phyloP scores from a whole-genome alignment of 2,329 filamentous ascomycete genomes.

The Pseudogymnoascus sp. region DNA sequence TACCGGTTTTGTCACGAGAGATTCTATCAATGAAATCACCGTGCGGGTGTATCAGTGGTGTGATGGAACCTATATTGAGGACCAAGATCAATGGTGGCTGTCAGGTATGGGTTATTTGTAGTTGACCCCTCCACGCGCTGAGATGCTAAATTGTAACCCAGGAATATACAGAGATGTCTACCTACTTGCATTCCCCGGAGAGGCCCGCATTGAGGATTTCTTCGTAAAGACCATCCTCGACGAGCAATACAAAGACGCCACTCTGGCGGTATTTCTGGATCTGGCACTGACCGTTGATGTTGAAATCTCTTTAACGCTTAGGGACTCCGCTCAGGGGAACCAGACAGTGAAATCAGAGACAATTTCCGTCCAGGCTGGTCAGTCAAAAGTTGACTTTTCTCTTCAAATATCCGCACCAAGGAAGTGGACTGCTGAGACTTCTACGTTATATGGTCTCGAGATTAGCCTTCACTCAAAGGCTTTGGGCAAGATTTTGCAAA shows the following conservation, averaged over 20 bases:
- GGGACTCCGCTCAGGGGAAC: conserved; percentile 17
- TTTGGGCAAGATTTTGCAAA: conserved; percentile 20
- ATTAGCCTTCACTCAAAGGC: conserved; percentile 37
- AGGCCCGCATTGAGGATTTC: conserved; percentile 48
- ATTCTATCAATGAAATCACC: conserved; percentile 45
- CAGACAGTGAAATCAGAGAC: conserved; percentile 1
- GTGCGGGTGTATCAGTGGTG: conserved; percentile 66
- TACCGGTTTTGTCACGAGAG: conserved; percentile 40
- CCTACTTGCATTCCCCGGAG: conserved; percentile 47
- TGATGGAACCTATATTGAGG: conserved; percentile 62
- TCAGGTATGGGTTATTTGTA: conserved; percentile 37
- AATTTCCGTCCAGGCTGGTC: not conserved
- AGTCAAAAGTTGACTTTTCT: not conserved
- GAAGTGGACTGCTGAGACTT: conserved; percentile 64
- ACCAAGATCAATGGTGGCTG: conserved; percentile 62
- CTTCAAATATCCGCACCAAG: conserved; percentile 40
- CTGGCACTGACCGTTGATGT: conserved; percentile 38
- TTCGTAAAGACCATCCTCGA: conserved; percentile 49
- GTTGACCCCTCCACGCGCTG: not conserved
- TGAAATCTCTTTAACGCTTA: conserved; percentile 14
- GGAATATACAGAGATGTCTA: conserved; percentile 61
- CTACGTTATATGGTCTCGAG: conserved; percentile 50
- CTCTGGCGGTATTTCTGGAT: conserved; percentile 35
- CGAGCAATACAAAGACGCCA: conserved; percentile 41
- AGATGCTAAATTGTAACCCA: conserved; percentile 14